Conservation (phyloP, 1,284 basidiomycete species). For the Wallemia hederae region DNA sequence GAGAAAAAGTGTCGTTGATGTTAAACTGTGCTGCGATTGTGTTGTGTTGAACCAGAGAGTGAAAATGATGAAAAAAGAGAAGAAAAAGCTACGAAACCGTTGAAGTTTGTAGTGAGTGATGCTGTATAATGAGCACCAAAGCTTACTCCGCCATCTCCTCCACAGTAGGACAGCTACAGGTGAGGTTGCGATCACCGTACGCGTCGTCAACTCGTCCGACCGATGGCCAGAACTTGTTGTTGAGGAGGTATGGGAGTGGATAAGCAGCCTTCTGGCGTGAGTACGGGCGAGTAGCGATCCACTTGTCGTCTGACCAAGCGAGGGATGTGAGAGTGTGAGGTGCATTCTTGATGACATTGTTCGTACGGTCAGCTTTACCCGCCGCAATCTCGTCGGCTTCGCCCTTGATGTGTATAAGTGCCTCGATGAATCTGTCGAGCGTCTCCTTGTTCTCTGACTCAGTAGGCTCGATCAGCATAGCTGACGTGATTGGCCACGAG, state of each 20-base stretch:
- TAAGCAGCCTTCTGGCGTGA: slow-evolving; percentile 57
- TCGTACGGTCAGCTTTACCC: slow-evolving; percentile 56
- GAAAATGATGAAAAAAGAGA: not conserved
- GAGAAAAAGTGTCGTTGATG: no score
- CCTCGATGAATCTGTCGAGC: slow-evolving; percentile 79
- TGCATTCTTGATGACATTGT: slow-evolving; percentile 76
- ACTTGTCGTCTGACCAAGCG: slow-evolving; percentile 35
- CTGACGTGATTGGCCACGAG: slow-evolving; percentile 79
- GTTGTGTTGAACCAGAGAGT: no score
- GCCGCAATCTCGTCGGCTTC: slow-evolving; percentile 66
- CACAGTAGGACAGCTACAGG: not conserved
- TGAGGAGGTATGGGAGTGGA: slow-evolving; percentile 42
- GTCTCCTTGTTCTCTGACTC: slow-evolving; percentile 76
- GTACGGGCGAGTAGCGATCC: slow-evolving; percentile 45
- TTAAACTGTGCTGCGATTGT: no score
- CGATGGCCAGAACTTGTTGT: slow-evolving; percentile 81
- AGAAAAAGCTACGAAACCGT: no score
- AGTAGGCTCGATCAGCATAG: slow-evolving; percentile 57
- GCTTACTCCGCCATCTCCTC: not conserved
- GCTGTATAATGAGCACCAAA: not conserved
- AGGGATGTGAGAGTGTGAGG: slow-evolving; percentile 64
- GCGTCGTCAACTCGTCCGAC: slow-evolving; percentile 63
- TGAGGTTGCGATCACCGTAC: slow-evolving; percentile 17
- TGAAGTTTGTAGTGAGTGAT: not conserved
- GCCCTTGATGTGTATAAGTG: slow-evolving; percentile 77